Evolutionary conservation across 2,329 filamentous ascomycete genomes (phyloP).

Genomic region (Chaetomium sp.): DNA sequence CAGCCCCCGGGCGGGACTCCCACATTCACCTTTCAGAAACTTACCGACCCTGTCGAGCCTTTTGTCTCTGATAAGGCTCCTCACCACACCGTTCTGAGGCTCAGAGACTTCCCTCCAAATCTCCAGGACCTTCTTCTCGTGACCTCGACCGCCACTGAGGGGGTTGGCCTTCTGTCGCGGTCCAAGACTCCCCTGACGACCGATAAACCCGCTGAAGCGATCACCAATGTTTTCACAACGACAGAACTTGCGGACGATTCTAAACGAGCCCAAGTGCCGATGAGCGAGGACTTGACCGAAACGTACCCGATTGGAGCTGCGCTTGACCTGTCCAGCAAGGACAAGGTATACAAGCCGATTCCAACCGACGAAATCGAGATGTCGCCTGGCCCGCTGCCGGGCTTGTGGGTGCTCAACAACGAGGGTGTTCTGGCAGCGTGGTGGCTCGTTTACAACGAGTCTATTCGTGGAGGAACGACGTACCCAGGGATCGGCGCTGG

Average conservation of each 20-base stretch:
- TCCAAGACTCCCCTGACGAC: slow-evolving; percentile 68
- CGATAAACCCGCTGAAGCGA: slow-evolving; percentile 59
- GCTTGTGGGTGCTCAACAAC: slow-evolving; percentile 81
- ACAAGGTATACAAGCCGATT: slow-evolving; percentile 77
- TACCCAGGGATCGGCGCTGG: slow-evolving; percentile 69
- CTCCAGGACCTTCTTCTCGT: slow-evolving; percentile 81
- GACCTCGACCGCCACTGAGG: slow-evolving; percentile 75
- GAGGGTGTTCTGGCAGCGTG: slow-evolving; percentile 83
- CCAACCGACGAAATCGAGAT: slow-evolving; percentile 75
- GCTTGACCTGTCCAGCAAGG: slow-evolving; percentile 80
- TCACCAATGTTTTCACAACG: slow-evolving; percentile 70
- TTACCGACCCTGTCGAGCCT: slow-evolving; percentile 73
- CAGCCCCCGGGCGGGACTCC: slow-evolving; percentile 48
- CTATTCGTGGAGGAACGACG: slow-evolving; percentile 70
- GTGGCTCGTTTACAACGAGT: slow-evolving; percentile 92
- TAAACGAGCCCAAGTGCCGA: slow-evolving; percentile 72
- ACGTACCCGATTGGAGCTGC: slow-evolving; percentile 78
- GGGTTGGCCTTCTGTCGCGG: slow-evolving; percentile 76
- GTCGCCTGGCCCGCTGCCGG: slow-evolving; percentile 79
- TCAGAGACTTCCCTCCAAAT: slow-evolving; percentile 78
- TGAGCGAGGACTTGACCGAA: slow-evolving; percentile 67
- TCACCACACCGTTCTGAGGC: slow-evolving; percentile 74
- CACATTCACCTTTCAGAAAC: slow-evolving; percentile 71
- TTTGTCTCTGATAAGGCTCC: slow-evolving; percentile 68
- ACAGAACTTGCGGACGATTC: slow-evolving; percentile 74